phyloP scores from a whole-genome alignment of 208 protist genomes.

The Trypanosoma vivax region DNA sequence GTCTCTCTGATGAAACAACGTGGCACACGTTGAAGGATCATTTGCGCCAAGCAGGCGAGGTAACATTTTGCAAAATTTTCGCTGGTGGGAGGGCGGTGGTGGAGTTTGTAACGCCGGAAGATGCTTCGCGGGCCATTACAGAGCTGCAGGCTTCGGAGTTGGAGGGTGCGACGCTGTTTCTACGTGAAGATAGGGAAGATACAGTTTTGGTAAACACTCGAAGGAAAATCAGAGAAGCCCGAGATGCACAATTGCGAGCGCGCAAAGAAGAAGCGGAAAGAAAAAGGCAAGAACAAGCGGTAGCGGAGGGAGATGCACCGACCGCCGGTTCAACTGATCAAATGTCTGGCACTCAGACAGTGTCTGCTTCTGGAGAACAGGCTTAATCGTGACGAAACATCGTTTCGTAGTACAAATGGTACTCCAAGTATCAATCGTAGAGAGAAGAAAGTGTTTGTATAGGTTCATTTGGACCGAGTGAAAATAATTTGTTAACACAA shows the following conservation, averaged over 20 bases:
- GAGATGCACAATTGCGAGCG: slow-evolving; percentile 67
- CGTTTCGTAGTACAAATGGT: too few species aligned
- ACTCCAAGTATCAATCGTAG: too few species aligned
- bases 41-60: slow-evolving; percentile 74
- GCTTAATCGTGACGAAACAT: too few species aligned
- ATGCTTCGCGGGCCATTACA: slow-evolving; percentile 74
- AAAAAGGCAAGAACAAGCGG: slow-evolving; percentile 34
- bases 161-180: slow-evolving; percentile 75
- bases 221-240: slow-evolving; percentile 68
- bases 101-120: slow-evolving; percentile 77
- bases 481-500: too few species aligned
- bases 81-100: slow-evolving; percentile 75
- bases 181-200: slow-evolving; percentile 83
- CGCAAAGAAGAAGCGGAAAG: slow-evolving; percentile 72
- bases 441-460: too few species aligned
- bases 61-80: slow-evolving; percentile 74
- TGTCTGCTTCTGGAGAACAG: too few species aligned
- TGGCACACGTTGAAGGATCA: slow-evolving; percentile 90
- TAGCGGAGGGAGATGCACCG: slow-evolving; percentile 38
- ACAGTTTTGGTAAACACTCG: slow-evolving; percentile 79
- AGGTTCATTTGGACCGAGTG: too few species aligned
- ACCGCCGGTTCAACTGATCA: slow-evolving; percentile 1
- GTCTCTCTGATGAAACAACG: slow-evolving; percentile 74
- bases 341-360: neutral
- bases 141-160: slow-evolving; percentile 82